These are phyloP conservation scores for Ramularia endophylla DNA, from an alignment of 2,329 filamentous ascomycete species.

Conservation along the genomic window DNA sequence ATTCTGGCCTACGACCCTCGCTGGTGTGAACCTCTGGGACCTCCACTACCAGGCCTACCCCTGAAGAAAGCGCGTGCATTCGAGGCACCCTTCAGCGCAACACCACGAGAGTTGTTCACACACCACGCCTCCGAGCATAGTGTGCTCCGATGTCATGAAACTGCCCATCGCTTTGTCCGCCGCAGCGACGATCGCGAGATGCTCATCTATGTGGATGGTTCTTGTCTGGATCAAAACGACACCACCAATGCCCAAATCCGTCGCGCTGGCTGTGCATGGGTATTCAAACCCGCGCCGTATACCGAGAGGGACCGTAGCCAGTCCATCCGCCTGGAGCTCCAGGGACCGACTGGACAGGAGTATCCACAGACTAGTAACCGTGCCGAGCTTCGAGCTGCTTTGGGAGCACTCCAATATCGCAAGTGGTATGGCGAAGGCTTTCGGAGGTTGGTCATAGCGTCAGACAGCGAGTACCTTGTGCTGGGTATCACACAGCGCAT, in stretches of 20 bases:
- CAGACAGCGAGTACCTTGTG: conserved; percentile 4
- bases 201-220: conserved; percentile 2
- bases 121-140: conserved; percentile 1
- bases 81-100: background rate
- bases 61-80: conserved; percentile 1
- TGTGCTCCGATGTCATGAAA: background rate
- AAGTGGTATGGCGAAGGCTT: conserved; percentile 4
- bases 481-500: conserved; percentile 5
- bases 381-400: conserved; percentile 6
- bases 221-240: conserved; percentile 2
- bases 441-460: conserved; percentile 1
- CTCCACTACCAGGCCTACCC: too few relatives aligned
- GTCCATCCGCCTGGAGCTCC: background rate
- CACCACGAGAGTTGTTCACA: conserved; percentile 2
- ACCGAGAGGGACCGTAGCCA: background rate
- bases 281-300: background rate
- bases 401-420: conserved; percentile 2
- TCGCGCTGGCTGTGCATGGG: conserved; percentile 1
- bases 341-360: background rate
- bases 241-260: background rate
- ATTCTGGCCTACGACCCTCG: too few relatives aligned
- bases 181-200: conserved; percentile 2
- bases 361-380: conserved; percentile 5
- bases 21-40: too few relatives aligned
- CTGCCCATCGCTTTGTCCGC: conserved; percentile 1